phyloP scores from a whole-genome alignment of 1,139 yeast genomes.

The Pneumocystis wakefieldiae region DNA sequence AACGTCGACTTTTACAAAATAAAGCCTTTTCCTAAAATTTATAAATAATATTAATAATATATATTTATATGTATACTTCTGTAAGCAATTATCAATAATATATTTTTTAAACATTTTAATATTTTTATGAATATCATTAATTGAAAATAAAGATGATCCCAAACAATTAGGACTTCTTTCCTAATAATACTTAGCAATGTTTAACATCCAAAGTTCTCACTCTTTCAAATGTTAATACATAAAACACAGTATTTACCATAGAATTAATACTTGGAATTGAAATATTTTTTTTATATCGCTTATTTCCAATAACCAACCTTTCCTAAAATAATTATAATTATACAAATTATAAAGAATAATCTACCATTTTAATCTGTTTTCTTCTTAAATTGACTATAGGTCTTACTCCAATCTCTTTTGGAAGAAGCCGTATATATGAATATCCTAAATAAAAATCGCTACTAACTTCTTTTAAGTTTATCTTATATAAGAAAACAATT shows the following conservation, averaged over 20 bases:
- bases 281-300: background rate
- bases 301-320: background rate
- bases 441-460: constrained; percentile 2
- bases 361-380: constrained; percentile 1
- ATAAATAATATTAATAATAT: constrained; percentile 9
- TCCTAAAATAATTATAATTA: background rate
- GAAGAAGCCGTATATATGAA: constrained; percentile 19
- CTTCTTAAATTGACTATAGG: constrained; percentile 19
- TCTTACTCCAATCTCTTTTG: constrained; percentile 19
- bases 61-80: constrained; percentile 6
- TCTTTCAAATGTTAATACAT: constrained; percentile 5
- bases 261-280: constrained; percentile 10
- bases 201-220: background rate
- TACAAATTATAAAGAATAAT: background rate
- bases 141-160: constrained; percentile 10
- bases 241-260: constrained; percentile 5
- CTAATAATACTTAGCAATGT: constrained; percentile 16
- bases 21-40: constrained; percentile 28
- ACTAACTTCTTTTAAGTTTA: background rate
- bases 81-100: constrained; percentile 3
- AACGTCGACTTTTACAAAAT: constrained; percentile 60
- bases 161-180: constrained; percentile 18
- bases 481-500: constrained; percentile 1
- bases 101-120: constrained; percentile 10
- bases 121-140: constrained; percentile 2